Percentiles rank a stretch among this genome's conserved stretches.
Conservation (phyloP, 2,329 filamentous ascomycete species). For the Coleophoma eucalyptorum region DNA sequence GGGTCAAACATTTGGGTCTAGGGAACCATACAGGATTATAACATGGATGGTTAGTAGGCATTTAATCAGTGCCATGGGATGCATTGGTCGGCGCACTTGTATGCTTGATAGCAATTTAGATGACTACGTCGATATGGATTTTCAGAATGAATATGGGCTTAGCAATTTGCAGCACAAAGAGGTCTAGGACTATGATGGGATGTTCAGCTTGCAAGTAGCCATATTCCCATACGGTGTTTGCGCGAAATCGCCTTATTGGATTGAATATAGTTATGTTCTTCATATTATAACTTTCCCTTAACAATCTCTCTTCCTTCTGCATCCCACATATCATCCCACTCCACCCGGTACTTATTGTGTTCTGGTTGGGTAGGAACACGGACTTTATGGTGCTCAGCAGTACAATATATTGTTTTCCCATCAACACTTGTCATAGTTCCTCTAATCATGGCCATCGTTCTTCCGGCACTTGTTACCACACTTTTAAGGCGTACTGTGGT, state of each 20-base stretch:
- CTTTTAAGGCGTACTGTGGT: constrained; percentile 38
- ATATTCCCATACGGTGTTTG: no score
- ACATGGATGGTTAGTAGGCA: no score
- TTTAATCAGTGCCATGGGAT: no score
- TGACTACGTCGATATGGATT: no score
- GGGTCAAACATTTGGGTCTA: not conserved
- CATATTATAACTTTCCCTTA: constrained; percentile 2
- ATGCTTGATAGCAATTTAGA: no score
- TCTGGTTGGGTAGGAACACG: constrained; percentile 34
- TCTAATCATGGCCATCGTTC: constrained; percentile 47
- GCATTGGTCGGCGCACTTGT: no score
- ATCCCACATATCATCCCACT: constrained; percentile 41
- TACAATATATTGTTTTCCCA: constrained; percentile 42
- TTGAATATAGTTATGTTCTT: no score
- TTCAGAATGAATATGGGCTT: no score
- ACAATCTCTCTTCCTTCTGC: constrained; percentile 6
- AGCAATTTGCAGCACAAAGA: no score
- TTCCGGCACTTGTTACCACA: constrained; percentile 40
- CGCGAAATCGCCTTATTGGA: no score
- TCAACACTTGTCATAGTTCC: constrained; percentile 45
- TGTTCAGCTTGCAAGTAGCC: no score
- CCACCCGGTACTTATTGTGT: constrained; percentile 32
- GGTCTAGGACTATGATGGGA: no score
- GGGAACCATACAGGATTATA: not conserved
- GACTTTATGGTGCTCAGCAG: constrained; percentile 50